phyloP scores from a whole-genome alignment of 768 basidiomycete genomes.

The Tylopilus sp. region DNA sequence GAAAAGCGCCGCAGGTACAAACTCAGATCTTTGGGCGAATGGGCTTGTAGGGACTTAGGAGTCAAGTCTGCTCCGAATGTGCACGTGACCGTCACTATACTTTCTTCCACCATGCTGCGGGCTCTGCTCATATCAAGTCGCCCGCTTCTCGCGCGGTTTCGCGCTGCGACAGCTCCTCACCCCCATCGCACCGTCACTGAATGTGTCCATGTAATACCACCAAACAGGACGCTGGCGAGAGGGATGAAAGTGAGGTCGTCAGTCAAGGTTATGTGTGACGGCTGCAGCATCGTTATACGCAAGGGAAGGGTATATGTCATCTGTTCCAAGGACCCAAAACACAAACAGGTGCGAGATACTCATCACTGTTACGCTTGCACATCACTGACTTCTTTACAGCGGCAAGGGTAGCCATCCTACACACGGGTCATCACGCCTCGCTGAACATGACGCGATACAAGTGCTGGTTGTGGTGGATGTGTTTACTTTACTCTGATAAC shows the following conservation, averaged over 20 bases:
- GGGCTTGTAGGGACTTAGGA: too few species aligned
- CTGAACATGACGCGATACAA: background rate
- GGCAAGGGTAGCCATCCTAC: constrained; percentile 52
- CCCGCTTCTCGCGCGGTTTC: constrained; percentile 54
- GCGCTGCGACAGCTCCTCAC: constrained; percentile 36
- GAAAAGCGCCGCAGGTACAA: background rate
- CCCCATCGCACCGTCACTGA: constrained; percentile 32
- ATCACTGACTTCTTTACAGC: constrained; percentile 38
- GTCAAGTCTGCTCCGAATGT: too few species aligned
- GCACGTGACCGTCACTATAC: constrained; percentile 12
- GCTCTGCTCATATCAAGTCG: constrained; percentile 60
- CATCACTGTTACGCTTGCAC: background rate
- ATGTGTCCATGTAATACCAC: constrained; percentile 5
- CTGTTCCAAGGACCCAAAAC: constrained; percentile 92
- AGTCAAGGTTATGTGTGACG: constrained; percentile 93
- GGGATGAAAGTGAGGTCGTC: constrained; percentile 97
- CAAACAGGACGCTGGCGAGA: constrained; percentile 43
- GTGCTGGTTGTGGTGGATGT: background rate
- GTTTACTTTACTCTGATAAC: constrained; percentile 2
- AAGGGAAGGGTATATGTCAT: constrained; percentile 92
- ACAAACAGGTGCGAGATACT: constrained; percentile 76
- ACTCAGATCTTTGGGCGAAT: background rate
- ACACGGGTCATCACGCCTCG: background rate
- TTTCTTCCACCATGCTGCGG: constrained; percentile 40
- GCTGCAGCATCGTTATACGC: constrained; percentile 82